Conservation (phyloP, 2,329 filamentous ascomycete species). For the Cladosporium phlei region DNA sequence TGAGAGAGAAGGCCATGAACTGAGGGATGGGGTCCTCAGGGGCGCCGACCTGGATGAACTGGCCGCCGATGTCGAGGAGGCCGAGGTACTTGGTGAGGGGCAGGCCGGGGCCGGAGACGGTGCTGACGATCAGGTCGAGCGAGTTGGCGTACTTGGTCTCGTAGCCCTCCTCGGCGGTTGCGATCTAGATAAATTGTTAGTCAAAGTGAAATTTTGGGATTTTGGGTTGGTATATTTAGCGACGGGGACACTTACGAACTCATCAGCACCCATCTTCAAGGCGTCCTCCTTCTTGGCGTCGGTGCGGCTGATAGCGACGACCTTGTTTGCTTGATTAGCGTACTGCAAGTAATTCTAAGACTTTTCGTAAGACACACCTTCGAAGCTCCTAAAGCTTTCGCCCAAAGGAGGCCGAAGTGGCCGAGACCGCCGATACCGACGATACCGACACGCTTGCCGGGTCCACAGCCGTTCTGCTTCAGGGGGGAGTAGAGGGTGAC, state of each 20-base stretch:
- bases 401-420: constrained; percentile 66
- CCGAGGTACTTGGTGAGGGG: constrained; percentile 56
- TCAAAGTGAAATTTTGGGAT: too few species aligned
- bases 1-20: constrained; percentile 54
- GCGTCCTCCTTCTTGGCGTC: constrained; percentile 55
- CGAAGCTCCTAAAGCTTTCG: constrained; percentile 63
- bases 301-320: constrained; percentile 59
- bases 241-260: too few species aligned
- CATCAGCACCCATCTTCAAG: constrained; percentile 55
- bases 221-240: too few species aligned
- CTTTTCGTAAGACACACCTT: too few species aligned
- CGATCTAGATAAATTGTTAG: too few species aligned
- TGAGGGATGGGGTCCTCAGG: constrained; percentile 54
- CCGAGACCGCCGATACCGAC: constrained; percentile 67
- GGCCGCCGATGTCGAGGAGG: constrained; percentile 55
- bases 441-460: constrained; percentile 50
- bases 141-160: constrained; percentile 46
- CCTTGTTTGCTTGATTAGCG: too few species aligned
- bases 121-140: constrained; percentile 56
- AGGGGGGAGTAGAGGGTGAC: constrained; percentile 68
- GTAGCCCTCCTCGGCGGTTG: constrained; percentile 57
- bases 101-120: constrained; percentile 56
- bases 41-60: constrained; percentile 60
- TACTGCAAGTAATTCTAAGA: too few species aligned
- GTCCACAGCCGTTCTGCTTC: constrained; percentile 59